Evolutionary conservation across 1,284 basidiomycete genomes (phyloP).

Genomic region (Pseudozyma flocculosa): DNA sequence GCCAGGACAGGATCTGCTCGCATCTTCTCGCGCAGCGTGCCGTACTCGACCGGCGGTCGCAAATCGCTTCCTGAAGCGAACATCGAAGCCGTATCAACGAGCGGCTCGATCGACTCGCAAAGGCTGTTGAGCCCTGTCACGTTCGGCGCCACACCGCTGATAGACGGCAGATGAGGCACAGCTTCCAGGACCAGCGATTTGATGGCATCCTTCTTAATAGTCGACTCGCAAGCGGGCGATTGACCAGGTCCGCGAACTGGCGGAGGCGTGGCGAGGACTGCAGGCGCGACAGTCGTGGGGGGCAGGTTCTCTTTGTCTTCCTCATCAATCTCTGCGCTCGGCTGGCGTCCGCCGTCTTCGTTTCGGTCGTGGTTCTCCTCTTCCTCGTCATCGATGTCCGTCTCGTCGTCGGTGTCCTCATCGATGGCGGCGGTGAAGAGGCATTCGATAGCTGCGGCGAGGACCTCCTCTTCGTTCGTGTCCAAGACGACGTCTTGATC

Average conservation of each 20-base stretch:
- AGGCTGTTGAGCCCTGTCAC: no score
- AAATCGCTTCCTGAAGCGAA: neutral
- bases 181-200: constrained; percentile 21
- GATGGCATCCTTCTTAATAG: neutral
- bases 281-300: constrained; percentile 1
- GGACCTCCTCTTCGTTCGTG: constrained; percentile 9
- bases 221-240: neutral
- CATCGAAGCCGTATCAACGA: constrained; percentile 3
- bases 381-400: constrained; percentile 12
- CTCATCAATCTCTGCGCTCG: no score
- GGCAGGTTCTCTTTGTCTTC: constrained; percentile 8
- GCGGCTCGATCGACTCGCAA: constrained; percentile 6
- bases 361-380: constrained; percentile 2
- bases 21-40: constrained; percentile 22
- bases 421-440: constrained; percentile 26
- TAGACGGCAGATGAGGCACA: constrained; percentile 21
- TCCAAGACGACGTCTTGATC: neutral
- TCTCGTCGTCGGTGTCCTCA: constrained; percentile 30
- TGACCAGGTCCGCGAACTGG: neutral
- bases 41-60: constrained; percentile 12
- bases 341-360: constrained; percentile 20
- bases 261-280: neutral
- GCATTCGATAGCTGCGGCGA: constrained; percentile 21
- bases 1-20: constrained; percentile 19
- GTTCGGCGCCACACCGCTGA: no score